A percentile compares a stretch with the other conserved stretches of the same genome.
phyloP scores from a whole-genome alignment of 768 basidiomycete species.

The Boletus edulis region DNA sequence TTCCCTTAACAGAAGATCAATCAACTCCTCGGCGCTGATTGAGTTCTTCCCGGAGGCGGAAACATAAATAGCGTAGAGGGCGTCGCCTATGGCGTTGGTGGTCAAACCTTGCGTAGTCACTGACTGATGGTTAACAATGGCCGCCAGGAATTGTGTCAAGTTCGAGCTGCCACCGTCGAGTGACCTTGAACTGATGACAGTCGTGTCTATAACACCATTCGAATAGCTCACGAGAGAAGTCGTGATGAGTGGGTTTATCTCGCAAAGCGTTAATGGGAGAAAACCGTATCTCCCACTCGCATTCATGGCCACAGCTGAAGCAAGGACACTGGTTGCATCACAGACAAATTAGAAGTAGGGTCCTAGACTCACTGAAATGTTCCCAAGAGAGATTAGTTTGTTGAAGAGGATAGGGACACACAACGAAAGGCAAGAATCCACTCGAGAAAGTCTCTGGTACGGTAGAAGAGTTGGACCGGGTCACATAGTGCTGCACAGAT shows the following conservation, averaged over 20 bases:
- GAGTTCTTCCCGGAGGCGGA: background rate
- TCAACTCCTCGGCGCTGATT: background rate
- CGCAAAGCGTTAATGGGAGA: slow-evolving; percentile 6
- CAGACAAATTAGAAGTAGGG: background rate
- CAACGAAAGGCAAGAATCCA: slow-evolving; percentile 1
- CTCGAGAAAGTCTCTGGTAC: background rate
- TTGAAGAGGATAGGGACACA: slow-evolving; percentile 2
- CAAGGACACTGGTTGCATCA: background rate
- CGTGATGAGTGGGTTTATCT: slow-evolving; percentile 5
- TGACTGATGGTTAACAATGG: slow-evolving; percentile 3
- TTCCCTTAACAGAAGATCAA: background rate
- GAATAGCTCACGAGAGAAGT: slow-evolving; percentile 15
- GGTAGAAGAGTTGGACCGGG: background rate
- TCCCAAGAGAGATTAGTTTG: background rate
- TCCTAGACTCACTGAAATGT: background rate
- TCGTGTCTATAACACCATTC: background rate
- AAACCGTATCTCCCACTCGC: slow-evolving; percentile 14
- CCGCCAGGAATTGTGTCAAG: slow-evolving; percentile 13
- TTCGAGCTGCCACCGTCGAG: slow-evolving; percentile 1
- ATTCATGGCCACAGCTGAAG: background rate
- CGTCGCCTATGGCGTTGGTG: slow-evolving; percentile 18
- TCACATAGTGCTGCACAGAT: slow-evolving; percentile 3
- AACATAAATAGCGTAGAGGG: slow-evolving; percentile 10
- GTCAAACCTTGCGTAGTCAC: slow-evolving; percentile 11
- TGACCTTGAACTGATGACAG: background rate